Evolutionary conservation across 352 stramenopile genomes (phyloP).

Genomic region (Globisporangium okanoganense): DNA sequence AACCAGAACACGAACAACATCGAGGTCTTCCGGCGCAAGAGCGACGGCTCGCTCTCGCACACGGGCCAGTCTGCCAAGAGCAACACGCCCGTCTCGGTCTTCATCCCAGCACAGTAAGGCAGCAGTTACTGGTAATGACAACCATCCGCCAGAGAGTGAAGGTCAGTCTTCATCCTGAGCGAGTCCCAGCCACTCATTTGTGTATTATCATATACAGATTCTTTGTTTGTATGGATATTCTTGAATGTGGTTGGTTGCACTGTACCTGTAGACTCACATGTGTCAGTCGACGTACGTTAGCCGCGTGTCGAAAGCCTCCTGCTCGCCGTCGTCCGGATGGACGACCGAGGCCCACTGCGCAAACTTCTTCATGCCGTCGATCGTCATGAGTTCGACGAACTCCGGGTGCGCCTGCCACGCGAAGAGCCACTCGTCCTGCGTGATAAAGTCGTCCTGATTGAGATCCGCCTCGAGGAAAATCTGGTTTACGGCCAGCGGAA

Average conservation of each 20-base stretch:
- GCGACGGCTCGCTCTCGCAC: constrained; percentile 15
- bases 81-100: constrained; percentile 17
- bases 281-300: constrained; percentile 56
- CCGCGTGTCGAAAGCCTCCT: constrained; percentile 36
- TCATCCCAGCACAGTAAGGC: neutral
- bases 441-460: constrained; percentile 77
- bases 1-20: constrained; percentile 25
- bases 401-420: constrained; percentile 75
- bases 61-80: constrained; percentile 3
- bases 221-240: no score
- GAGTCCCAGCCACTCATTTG: neutral
- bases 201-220: no score
- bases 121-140: neutral
- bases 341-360: constrained; percentile 73
- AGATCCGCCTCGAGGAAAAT: constrained; percentile 77
- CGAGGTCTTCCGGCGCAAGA: constrained; percentile 15
- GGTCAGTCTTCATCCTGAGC: neutral
- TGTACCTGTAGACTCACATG: no score
- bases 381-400: constrained; percentile 81
- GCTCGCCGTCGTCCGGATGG: constrained; percentile 26
- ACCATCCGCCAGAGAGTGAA: neutral
- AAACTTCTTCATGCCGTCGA: constrained; percentile 85
- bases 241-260: neutral
- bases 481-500: constrained; percentile 79
- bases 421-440: constrained; percentile 79